Base-by-base conservation (phyloP, 2,329 filamentous ascomycete genomes). In the Botrytis aclada region DNA sequence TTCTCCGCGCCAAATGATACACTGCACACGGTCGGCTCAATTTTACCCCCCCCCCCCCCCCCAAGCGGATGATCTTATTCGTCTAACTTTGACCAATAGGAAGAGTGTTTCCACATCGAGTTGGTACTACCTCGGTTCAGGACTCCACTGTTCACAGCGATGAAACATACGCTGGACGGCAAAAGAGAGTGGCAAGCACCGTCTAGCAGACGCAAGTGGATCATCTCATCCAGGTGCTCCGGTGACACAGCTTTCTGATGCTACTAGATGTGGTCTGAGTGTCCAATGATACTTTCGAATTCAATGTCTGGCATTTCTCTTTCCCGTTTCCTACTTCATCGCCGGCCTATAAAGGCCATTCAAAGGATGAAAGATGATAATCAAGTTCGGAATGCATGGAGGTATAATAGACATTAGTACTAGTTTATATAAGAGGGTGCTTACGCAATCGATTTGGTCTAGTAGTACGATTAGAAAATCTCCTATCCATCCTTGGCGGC, bases 401-500 rank as follows among this genome's bases (percentile, higher is more conserved):
- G 69, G 32, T 39, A 51, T 51, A 29, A 63, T 70, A 37, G 22
- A 51, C 18, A n/a, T 61, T 45, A n/a, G 32, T 14, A 62, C 8
- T 37, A 20, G 37, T 29, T 70, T 41, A 47, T 47, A 62, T 16
- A 14, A 14, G 25, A 61, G n/a, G 22, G 20, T n/a, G 29, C 58
- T 54, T 63, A 51, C 58, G 10, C 43, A 45, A 70, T 43, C 16
- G 20, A 45, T 29, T 34, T 66, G 32, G 47, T 72, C 16, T 32
- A 34, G 51, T 60, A 47, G 61, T 34, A 72, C 56, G 25, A 69
- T 37, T 41, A 63, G 14, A 39, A 70, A 64, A 70, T 67, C 41
- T 54, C 58, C 51, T 66, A 45, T 69, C 51, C 66, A 72, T 72
- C 43, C 72, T 74, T 73, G 73, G 76, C 76, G 76, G 76, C 76